Conservation (phyloP, 2,329 filamentous ascomycete genomes). For the Coniochaeta sp. region DNA sequence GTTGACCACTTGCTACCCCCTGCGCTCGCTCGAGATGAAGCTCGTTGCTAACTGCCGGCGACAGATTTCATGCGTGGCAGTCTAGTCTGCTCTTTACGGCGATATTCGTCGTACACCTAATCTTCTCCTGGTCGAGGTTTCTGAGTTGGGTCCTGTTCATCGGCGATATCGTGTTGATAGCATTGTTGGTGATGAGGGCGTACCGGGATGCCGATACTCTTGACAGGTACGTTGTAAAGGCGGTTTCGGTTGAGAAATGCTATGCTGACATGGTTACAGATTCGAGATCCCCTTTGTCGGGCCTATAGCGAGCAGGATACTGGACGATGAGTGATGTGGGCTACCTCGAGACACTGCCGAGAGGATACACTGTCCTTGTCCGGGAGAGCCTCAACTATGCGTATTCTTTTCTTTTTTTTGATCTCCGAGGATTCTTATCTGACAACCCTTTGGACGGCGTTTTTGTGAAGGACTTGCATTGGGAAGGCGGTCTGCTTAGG, state of each 20-base stretch:
- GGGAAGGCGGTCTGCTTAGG: background rate
- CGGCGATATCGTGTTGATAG: constrained; percentile 69
- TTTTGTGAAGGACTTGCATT: background rate
- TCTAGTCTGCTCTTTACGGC: constrained; percentile 74
- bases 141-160: constrained; percentile 79
- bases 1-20: constrained; percentile 14
- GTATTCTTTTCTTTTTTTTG: background rate
- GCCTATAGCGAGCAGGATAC: constrained; percentile 73
- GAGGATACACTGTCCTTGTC: background rate
- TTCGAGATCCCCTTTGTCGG: constrained; percentile 88
- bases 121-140: constrained; percentile 79
- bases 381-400: background rate
- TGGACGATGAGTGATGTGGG: constrained; percentile 65
- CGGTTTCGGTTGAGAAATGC: background rate
- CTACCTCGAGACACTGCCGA: background rate
- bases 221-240: constrained; percentile 40
- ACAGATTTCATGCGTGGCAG: constrained; percentile 94
- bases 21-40: background rate
- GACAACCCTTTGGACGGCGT: background rate
- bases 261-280: constrained; percentile 33
- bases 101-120: constrained; percentile 68
- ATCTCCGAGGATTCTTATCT: background rate
- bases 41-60: constrained; percentile 11
- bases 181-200: constrained; percentile 67
- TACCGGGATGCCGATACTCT: constrained; percentile 73